A percentile compares a stretch with the other conserved stretches of the same genome.
Evolutionary conservation across 2,329 filamentous ascomycete genomes (phyloP).

Genomic region (Pseudophaeomoniella oleicola): DNA sequence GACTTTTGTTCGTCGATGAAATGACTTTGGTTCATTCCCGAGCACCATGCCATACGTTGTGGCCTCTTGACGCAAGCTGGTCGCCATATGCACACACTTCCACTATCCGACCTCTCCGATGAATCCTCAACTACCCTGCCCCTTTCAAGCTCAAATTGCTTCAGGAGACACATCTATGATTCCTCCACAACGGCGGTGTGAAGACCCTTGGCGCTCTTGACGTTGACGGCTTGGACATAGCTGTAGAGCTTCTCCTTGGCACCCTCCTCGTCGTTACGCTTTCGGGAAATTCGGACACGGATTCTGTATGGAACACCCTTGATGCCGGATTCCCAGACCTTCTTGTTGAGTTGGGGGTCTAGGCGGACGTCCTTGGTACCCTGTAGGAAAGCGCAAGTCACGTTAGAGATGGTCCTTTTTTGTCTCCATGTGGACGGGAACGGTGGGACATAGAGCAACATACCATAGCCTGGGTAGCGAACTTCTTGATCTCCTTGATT

Average conservation of each 20-base stretch:
- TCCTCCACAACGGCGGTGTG: conserved; percentile 75
- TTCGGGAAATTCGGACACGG: conserved; percentile 95
- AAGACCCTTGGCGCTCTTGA: conserved; percentile 98
- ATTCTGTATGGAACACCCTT: conserved; percentile 98
- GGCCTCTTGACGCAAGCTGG: no score
- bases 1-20: no score
- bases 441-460: conserved; percentile 24
- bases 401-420: no score
- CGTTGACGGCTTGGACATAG: conserved; percentile 98
- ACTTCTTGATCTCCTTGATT: conserved; percentile 99
- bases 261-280: conserved; percentile 99
- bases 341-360: conserved; percentile 99
- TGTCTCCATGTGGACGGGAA: background rate
- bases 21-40: no score
- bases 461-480: conserved; percentile 94
- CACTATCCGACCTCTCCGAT: no score
- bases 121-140: no score
- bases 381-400: conserved; percentile 34
- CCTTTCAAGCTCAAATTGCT: no score
- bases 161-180: no score
- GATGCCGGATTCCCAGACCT: conserved; percentile 98
- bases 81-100: no score
- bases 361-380: conserved; percentile 93
- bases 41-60: no score
- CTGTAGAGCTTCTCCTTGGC: conserved; percentile 99